Conservation (phyloP, 805 yeast genomes). For the Cyberlindnera subsufficiens region DNA sequence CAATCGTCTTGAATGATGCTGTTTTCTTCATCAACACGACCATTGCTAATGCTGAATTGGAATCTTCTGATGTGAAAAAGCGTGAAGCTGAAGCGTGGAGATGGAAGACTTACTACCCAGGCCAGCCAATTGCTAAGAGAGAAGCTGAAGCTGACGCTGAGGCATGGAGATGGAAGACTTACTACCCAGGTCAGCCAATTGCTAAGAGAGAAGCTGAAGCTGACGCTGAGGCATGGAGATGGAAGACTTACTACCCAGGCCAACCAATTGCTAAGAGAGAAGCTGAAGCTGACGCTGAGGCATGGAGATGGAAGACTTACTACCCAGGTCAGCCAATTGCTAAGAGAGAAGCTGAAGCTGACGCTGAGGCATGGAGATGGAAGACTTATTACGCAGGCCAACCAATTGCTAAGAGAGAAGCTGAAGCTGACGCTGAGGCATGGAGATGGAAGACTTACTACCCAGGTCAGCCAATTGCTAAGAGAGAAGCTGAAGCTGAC, state of each 20-base stretch:
- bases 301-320: conserved; percentile 18
- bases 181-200: conserved; percentile 16
- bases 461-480: conserved; percentile 15
- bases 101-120: conserved; percentile 15
- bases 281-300: conserved; percentile 19
- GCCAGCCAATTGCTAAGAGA: conserved; percentile 18
- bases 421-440: conserved; percentile 17
- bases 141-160: conserved; percentile 19
- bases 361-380: conserved; percentile 20
- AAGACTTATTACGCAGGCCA: conserved; percentile 12
- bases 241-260: conserved; percentile 13
- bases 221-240: conserved; percentile 21
- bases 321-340: conserved; percentile 15
- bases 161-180: conserved; percentile 17
- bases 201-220: conserved; percentile 16
- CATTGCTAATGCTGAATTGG: conserved; percentile 14
- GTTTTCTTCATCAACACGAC: conserved; percentile 24
- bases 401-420: conserved; percentile 15
- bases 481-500: conserved; percentile 16
- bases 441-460: conserved; percentile 14
- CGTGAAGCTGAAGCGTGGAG: conserved; percentile 19
- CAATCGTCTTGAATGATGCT: conserved; percentile 19
- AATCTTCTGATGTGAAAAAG: conserved; percentile 13
- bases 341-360: conserved; percentile 19
- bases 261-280: conserved; percentile 14